Base-by-base conservation (phyloP, 441 rosid species). In the Croton setiger region DNA sequence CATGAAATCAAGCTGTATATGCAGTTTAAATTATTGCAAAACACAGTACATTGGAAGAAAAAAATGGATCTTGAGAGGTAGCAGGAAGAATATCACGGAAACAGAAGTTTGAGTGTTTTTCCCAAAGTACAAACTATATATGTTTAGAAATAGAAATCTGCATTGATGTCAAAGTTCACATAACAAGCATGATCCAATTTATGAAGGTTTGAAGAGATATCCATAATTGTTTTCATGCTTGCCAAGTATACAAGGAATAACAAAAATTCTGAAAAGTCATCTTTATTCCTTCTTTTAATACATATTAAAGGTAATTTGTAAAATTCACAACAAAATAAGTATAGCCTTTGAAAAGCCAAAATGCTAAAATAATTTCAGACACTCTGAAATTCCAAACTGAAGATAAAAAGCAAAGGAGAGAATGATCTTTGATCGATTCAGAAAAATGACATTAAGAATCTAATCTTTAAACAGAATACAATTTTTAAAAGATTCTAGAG, bases 121-220 rank as follows among this genome's bases (percentile, higher is more conserved):
- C 15, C 7, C 21, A 11, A n/a, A 51, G 36, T n/a, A 49, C 23
- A 31, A 39, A 33, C 2, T 39, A 55, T 53, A 15, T 54, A 41
- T 67, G 53, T 44, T 39, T n/a, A 12, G 14, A 67, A 55, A n/a
- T 27, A 66, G 51, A 23, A 55, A 15, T 67, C 51, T 55, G 7
- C 9, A 39, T 48, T 4, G 41, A 61, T 27, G 39, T 64, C 55
- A 33, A 48, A 64, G 41, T 64, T 31, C 9, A 33, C 10, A 4
- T 33, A 49, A 48, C n/a, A 48, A 21, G 17, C 43, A 67, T 31
- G 6, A 12, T 60, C 39, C 9, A 37, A 18, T 37, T 21, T 60
- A 8, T 37, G 1, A 54, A 66, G 33, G 11, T 60, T 35, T 20
- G 1, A 33, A 35, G 8, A 47, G 21, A 20, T 31, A 15, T 23